Conservation (phyloP, 345 rosid genomes). For the Reutealis trisperma region DNA sequence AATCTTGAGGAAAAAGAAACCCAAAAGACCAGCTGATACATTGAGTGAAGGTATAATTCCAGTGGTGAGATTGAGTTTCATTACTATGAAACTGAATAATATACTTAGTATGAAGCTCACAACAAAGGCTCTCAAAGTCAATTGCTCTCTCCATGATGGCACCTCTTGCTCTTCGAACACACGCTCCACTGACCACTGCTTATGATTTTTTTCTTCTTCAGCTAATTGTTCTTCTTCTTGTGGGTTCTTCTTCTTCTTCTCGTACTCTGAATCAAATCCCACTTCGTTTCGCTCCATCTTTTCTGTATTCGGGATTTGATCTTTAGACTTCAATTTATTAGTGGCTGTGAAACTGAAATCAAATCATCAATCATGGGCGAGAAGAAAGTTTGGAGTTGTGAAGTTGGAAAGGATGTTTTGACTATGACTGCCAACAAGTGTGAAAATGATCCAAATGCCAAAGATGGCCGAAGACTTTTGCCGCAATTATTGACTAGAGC, state of each 20-base stretch:
- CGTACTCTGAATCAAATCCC: neutral
- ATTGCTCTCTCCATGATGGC: constrained; percentile 25
- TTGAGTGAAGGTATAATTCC: constrained; percentile 30
- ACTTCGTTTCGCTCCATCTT: constrained; percentile 3
- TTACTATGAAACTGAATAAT: constrained; percentile 24
- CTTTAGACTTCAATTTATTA: no score
- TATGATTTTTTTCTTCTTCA: neutral
- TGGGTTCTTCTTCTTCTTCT: neutral
- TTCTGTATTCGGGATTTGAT: no score
- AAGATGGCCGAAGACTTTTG: no score
- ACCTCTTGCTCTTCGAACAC: constrained; percentile 15
- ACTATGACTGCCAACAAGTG: no score
- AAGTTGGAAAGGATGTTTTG: no score
- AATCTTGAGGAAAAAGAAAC: constrained; percentile 27
- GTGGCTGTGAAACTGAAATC: no score
- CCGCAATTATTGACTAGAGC: no score
- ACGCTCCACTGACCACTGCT: constrained; percentile 15
- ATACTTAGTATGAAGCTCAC: constrained; percentile 24
- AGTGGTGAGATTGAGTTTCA: constrained; percentile 31
- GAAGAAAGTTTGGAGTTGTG: no score
- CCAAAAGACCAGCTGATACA: constrained; percentile 31
- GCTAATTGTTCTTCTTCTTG: neutral
- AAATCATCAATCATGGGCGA: no score
- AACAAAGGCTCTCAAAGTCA: constrained; percentile 24
- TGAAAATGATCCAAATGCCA: no score